Conservation (phyloP, 139 green algal genomes). For the Zygnema circumcarinatum region DNA sequence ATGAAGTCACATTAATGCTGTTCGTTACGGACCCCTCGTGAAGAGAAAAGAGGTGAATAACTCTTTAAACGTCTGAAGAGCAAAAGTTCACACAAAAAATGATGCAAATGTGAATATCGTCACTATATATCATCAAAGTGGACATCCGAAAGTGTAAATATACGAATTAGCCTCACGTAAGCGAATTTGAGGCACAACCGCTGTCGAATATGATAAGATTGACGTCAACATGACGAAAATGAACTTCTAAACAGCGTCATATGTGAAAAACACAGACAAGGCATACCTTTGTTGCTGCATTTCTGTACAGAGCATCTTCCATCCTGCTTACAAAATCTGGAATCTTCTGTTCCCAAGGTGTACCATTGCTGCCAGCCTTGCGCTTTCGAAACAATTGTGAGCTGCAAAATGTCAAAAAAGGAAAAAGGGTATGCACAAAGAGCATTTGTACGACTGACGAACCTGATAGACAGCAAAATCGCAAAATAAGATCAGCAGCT, state of each 20-base stretch:
- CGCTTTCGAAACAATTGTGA: slow-evolving; percentile 48
- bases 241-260: neutral
- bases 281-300: slow-evolving; percentile 71
- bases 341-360: slow-evolving; percentile 73
- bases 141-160: no score
- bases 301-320: slow-evolving; percentile 81
- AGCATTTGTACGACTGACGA: no score
- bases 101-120: no score
- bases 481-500: no score
- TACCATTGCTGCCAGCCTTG: slow-evolving; percentile 38
- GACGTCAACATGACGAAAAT: no score
- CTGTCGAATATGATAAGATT: no score
- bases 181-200: no score
- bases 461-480: no score
- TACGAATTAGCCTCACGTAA: no score
- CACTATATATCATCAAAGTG: no score
- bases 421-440: no score
- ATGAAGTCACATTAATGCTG: neutral
- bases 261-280: slow-evolving; percentile 1
- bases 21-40: neutral
- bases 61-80: neutral
- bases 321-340: slow-evolving; percentile 85
- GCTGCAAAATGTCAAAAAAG: slow-evolving; percentile 6
- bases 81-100: no score
- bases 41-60: neutral